A percentile compares a stretch with the other conserved stretches of the same genome.
Conservation (phyloP, 129 eudicot species). For the Centella asiatica region DNA sequence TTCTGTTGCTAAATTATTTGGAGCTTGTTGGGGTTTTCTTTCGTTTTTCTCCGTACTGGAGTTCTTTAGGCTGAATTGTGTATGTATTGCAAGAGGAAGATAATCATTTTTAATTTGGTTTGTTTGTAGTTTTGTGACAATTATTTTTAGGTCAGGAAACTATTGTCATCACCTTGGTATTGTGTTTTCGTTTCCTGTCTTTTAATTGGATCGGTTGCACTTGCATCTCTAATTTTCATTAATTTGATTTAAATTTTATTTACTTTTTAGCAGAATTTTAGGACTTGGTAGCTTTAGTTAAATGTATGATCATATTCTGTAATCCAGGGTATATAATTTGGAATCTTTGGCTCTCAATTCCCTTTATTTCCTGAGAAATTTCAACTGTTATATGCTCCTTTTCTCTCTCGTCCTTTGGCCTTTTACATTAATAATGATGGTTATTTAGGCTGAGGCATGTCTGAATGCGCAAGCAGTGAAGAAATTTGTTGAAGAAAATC, state of each 20-base stretch:
- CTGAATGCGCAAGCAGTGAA: constrained; percentile 81
- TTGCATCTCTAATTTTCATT: background rate
- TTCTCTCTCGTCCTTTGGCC: background rate
- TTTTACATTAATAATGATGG: background rate
- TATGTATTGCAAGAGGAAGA: background rate
- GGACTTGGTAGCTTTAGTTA: too few species aligned
- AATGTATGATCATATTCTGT: too few species aligned
- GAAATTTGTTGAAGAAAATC: constrained; percentile 88
- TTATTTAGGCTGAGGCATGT: constrained; percentile 63
- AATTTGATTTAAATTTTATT: too few species aligned
- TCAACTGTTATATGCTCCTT: too few species aligned
- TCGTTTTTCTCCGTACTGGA: background rate
- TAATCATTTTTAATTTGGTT: background rate
- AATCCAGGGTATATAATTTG: too few species aligned
- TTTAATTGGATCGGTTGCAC: background rate
- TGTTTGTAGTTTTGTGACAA: too few species aligned
- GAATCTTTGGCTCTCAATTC: too few species aligned
- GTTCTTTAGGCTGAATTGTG: background rate
- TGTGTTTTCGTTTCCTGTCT: background rate
- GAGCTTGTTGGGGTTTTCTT: background rate
- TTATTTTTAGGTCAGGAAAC: background rate
- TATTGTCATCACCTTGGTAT: background rate
- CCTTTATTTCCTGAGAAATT: too few species aligned
- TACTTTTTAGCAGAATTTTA: too few species aligned
- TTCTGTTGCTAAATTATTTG: background rate